Evolutionary conservation across 768 basidiomycete genomes (phyloP).

Genomic region (Mycena venus): DNA sequence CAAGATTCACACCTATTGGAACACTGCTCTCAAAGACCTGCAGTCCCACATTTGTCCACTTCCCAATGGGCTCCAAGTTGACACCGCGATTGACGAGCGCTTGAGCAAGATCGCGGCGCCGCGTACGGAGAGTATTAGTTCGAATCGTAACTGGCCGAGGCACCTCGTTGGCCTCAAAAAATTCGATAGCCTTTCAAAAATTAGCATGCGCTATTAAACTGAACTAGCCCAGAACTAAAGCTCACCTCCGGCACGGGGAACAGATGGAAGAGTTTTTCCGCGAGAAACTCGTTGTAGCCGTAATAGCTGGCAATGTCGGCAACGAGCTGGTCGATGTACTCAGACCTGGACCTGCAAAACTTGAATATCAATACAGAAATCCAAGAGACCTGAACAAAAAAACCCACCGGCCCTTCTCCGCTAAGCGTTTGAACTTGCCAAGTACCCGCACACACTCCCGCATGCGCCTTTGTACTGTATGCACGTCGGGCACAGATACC

Average conservation of each 20-base stretch:
- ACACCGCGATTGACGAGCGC: slow-evolving; percentile 95
- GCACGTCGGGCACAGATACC: slow-evolving; percentile 77
- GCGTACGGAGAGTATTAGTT: slow-evolving; percentile 94
- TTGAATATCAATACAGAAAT: slow-evolving; percentile 13
- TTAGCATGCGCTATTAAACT: background rate
- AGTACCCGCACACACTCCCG: slow-evolving; percentile 81
- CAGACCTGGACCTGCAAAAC: slow-evolving; percentile 79
- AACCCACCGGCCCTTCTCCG: slow-evolving; percentile 76
- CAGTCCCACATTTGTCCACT: slow-evolving; percentile 99
- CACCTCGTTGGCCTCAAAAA: slow-evolving; percentile 98
- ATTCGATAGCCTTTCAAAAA: slow-evolving; percentile 86
- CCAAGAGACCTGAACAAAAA: slow-evolving; percentile 4
- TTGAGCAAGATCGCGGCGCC: slow-evolving; percentile 95
- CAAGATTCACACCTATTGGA: slow-evolving; percentile 78
- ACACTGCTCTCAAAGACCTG: slow-evolving; percentile 98
- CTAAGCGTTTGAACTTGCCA: slow-evolving; percentile 77
- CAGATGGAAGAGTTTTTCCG: slow-evolving; percentile 93
- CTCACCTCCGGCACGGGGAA: slow-evolving; percentile 93
- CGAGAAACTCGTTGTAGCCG: slow-evolving; percentile 96
- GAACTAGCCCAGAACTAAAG: background rate
- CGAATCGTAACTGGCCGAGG: slow-evolving; percentile 97
- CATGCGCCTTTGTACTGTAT: slow-evolving; percentile 84
- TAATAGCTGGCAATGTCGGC: slow-evolving; percentile 95
- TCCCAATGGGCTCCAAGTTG: slow-evolving; percentile 97
- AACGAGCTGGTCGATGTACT: slow-evolving; percentile 90